These are phyloP conservation scores for Ensete ventricosum DNA, from an alignment of 176 grass and related monocot genomes.

Conservation along the genomic window DNA sequence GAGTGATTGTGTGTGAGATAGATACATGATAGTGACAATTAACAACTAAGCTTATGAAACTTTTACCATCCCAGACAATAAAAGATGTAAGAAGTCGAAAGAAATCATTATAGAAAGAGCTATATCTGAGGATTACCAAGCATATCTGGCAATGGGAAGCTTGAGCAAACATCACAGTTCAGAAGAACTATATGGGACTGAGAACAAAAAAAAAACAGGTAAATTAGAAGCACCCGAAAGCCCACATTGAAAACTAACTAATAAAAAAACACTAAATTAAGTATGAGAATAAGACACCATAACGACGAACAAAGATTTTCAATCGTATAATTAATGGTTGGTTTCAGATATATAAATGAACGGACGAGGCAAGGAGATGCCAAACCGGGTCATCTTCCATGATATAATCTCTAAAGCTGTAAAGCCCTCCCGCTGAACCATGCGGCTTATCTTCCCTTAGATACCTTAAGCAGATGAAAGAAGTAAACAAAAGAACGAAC, in stretches of 20 bases:
- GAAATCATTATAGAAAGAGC: not conserved
- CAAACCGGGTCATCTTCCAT: constrained; percentile 88
- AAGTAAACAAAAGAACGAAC: not conserved
- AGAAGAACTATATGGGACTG: constrained; percentile 97
- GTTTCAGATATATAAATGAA: constrained; percentile 2
- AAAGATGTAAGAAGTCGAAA: not conserved
- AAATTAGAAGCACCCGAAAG: not conserved
- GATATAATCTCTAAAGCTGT: constrained; percentile 86
- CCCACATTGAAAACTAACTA: not conserved
- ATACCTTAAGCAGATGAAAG: constrained; percentile 41
- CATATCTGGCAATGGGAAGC: constrained; percentile 88
- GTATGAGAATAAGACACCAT: not conserved
- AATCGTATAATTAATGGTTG: not conserved
- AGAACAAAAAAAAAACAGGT: constrained; percentile 19
- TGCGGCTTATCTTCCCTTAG: constrained; percentile 93
- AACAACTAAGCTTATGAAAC: not conserved
- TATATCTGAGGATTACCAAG: constrained; percentile 54
- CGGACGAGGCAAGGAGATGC: not conserved
- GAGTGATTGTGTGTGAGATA: too few species aligned
- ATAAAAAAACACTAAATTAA: not conserved
- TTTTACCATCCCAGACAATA: not conserved
- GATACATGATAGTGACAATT: not conserved
- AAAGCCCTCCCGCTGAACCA: constrained; percentile 92
- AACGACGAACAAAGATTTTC: not conserved
- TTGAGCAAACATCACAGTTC: constrained; percentile 95